These are phyloP conservation scores for Gossypium longicalyx DNA, from an alignment of 345 rosid genomes.

Conservation along the genomic window DNA sequence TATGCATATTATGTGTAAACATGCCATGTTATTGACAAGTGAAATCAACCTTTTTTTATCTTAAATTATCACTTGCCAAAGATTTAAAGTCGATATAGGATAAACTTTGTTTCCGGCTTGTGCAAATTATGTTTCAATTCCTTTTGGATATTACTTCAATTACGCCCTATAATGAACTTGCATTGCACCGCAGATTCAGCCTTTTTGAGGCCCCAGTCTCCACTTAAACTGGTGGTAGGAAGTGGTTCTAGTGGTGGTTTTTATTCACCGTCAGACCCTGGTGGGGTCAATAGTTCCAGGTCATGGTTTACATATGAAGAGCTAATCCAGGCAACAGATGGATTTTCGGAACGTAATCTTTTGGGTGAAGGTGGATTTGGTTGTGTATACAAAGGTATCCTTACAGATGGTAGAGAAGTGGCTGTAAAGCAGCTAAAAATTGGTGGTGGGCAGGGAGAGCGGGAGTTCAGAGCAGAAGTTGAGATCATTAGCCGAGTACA, in stretches of 20 bases:
- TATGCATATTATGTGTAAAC: not conserved
- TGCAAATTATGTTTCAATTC: not conserved
- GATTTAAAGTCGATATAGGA: not conserved
- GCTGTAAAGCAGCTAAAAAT: conserved; percentile 96
- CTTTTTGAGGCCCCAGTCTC: conserved; percentile 54
- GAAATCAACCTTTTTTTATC: not conserved
- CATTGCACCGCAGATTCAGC: conserved; percentile 47
- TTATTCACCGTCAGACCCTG: conserved; percentile 62
- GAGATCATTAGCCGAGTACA: conserved; percentile 93
- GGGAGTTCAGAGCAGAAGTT: conserved; percentile 95
- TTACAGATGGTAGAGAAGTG: conserved; percentile 73
- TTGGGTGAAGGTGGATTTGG: conserved; percentile 99
- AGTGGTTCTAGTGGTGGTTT: conserved; percentile 52
- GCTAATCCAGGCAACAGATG: conserved; percentile 62
- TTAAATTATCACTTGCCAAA: not conserved
- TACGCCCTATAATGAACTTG: not conserved
- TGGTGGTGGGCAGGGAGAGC: conserved; percentile 96
- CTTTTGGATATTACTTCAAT: not conserved
- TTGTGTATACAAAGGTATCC: conserved; percentile 85
- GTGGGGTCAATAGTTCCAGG: conserved; percentile 64
- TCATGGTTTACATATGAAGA: conserved; percentile 91
- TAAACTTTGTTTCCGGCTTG: not conserved
- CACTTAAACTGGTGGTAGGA: conserved; percentile 38
- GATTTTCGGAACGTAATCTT: conserved; percentile 68
- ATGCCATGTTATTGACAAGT: not conserved